Evolutionary conservation across 257 asterid species (phyloP), one percentile per base, ranked within the genome.

Genomic region (Asclepias syriaca): DNA sequence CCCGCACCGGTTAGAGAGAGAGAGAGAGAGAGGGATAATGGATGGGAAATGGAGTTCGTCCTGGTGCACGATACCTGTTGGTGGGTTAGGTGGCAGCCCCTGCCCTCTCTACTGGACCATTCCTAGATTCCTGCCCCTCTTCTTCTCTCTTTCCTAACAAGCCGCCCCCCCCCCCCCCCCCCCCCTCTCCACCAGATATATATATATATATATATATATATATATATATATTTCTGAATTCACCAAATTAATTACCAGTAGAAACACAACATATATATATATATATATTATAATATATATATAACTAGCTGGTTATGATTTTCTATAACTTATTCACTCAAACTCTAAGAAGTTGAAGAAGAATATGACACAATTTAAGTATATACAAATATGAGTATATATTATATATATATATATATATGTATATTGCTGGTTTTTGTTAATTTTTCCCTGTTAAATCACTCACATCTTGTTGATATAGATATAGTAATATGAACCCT

Each of bases 51-150:
- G 79, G 80, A 74, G 66, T 69, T 58, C 77, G 82, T 74, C 79
- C 74, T 72, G 73, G 54, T 79, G 87, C 97, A 92, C 84, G 93
- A 87, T 85, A 80, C 77, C 27, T 87, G 93, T 86, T 87, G 86
- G 96, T 81, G 81, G 89, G 86, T 87, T 81, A 80, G 95, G 85
- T 84, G 78, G 90, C 96, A 91, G 59, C 76, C 77, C 81, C 87
- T 81, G 86, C 85, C 92, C 87, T 77, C 74, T 57, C 49, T 58
- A 18, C 67, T 49, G 86, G 86, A 77, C 90, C 93, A 83, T 73
- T 69, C 83, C 81, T 43, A 77, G 81, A 79, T 82, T 84, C 90
- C 83, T 75, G 66, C 74, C 79, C 65, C 19, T 50, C 56, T 50
- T 1, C 51, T 66, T 6, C 8, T 34, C 24, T 37, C 49, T 51